phyloP scores from a whole-genome alignment of 257 asterid species.

The Forsythia suspensa region DNA sequence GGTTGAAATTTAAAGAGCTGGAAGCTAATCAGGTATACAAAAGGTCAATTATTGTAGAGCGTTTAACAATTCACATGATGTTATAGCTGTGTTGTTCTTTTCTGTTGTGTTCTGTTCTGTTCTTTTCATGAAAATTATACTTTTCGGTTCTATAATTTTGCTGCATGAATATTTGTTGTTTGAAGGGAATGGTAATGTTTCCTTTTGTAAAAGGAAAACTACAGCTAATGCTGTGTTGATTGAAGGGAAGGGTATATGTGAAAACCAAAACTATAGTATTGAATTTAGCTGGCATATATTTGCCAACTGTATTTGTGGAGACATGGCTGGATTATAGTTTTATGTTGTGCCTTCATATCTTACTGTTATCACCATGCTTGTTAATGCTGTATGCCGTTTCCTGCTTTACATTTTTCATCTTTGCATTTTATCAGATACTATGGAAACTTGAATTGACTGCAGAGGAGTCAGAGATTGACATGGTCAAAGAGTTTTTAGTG shows the following conservation, averaged over 20 bases:
- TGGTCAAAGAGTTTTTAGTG: conserved; percentile 20
- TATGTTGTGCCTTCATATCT: not conserved
- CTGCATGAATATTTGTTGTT: not conserved
- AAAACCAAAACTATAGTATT: not conserved
- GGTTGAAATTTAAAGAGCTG: conserved; percentile 26
- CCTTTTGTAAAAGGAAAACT: not conserved
- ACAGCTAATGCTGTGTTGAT: not conserved
- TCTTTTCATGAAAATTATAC: not conserved
- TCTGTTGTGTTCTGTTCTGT: not conserved
- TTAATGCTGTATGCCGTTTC: not conserved
- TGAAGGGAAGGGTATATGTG: not conserved
- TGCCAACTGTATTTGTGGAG: not conserved
- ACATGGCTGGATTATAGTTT: not conserved
- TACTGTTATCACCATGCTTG: not conserved
- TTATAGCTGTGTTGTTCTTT: not conserved
- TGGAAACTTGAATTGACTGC: conserved; percentile 23
- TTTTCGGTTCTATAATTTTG: not conserved
- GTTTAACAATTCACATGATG: not conserved
- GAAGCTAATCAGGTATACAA: conserved; percentile 24
- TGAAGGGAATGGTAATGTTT: not conserved
- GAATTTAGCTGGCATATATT: not conserved
- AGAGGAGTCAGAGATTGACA: conserved; percentile 22
- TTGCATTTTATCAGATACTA: not conserved
- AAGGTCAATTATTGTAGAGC: not conserved
- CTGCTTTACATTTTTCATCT: not conserved